Percentiles rank a stretch among this genome's conserved stretches.
Evolutionary conservation across 495 filamentous ascomycete species (phyloP).

Genomic region (Podospora pseudocomata): DNA sequence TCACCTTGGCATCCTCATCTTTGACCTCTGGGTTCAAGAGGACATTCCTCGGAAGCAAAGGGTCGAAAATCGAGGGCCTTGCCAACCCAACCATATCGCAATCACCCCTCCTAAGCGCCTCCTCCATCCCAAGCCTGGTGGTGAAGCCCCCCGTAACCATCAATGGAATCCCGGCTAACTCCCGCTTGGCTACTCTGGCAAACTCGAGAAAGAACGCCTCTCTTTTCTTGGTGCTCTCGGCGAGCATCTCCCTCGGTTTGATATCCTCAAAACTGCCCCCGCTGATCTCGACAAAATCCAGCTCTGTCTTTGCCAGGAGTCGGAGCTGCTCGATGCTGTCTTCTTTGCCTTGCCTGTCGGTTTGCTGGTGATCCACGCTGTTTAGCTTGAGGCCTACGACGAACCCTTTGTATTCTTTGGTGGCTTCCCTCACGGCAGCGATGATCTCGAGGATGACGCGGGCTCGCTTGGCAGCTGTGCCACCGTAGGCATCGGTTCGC

Average conservation of each 20-base stretch:
- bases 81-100: conserved; percentile 60
- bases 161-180: conserved; percentile 45
- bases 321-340: conserved; percentile 51
- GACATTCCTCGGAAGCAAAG: conserved; percentile 45
- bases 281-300: conserved; percentile 62
- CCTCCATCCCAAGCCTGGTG: conserved; percentile 51
- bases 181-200: conserved; percentile 41
- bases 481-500: conserved; percentile 63
- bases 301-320: conserved; percentile 48
- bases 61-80: conserved; percentile 50
- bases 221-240: conserved; percentile 44
- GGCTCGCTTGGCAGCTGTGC: conserved; percentile 61
- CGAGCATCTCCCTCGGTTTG: conserved; percentile 2
- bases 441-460: conserved; percentile 60
- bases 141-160: conserved; percentile 53
- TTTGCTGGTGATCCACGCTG: conserved; percentile 51
- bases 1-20: conserved; percentile 48
- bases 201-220: conserved; percentile 64
- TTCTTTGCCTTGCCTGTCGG: conserved; percentile 36
- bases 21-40: conserved; percentile 51
- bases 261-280: conserved; percentile 57
- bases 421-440: conserved; percentile 56
- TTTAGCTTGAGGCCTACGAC: conserved; percentile 61
- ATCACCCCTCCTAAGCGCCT: conserved; percentile 47
- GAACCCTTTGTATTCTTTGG: conserved; percentile 58